A percentile compares a stretch with the other conserved stretches of the same genome.
These are phyloP conservation scores for Populus hybrid DNA, from an alignment of 441 rosid species.

Conservation along the genomic window DNA sequence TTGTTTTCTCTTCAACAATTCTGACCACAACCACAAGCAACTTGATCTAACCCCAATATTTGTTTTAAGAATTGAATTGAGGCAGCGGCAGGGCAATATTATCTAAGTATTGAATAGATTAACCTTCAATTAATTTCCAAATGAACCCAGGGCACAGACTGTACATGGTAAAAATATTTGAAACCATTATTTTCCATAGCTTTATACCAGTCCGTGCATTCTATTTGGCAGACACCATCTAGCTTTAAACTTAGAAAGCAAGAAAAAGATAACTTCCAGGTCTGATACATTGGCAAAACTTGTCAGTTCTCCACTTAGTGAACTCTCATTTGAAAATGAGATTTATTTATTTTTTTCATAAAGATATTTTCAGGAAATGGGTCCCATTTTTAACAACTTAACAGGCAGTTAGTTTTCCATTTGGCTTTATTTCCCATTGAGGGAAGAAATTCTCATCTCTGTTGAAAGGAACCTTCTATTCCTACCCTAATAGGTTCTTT, in stretches of 20 bases:
- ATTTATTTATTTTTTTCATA: neutral
- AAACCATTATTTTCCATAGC: neutral
- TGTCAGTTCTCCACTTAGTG: neutral
- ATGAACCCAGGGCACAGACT: neutral
- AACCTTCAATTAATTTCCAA: neutral
- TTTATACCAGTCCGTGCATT: neutral
- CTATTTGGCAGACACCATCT: neutral
- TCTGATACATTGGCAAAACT: neutral
- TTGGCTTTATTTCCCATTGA: neutral
- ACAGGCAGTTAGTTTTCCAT: neutral
- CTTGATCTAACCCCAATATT: neutral
- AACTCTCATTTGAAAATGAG: neutral
- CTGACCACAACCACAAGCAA: neutral
- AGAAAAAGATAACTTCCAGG: neutral
- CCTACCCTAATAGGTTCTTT: neutral
- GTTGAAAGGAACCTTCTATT: neutral
- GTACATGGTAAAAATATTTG: neutral
- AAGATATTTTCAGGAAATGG: neutral
- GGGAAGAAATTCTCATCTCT: neutral
- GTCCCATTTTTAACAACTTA: neutral
- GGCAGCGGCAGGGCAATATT: neutral
- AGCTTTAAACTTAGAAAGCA: neutral
- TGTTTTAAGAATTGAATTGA: neutral
- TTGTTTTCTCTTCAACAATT: neutral
- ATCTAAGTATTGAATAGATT: neutral